Percentiles rank a stretch among this genome's conserved stretches.
These are phyloP conservation scores for Pugionium cornutum DNA, from an alignment of 345 rosid genomes.

Conservation along the genomic window DNA sequence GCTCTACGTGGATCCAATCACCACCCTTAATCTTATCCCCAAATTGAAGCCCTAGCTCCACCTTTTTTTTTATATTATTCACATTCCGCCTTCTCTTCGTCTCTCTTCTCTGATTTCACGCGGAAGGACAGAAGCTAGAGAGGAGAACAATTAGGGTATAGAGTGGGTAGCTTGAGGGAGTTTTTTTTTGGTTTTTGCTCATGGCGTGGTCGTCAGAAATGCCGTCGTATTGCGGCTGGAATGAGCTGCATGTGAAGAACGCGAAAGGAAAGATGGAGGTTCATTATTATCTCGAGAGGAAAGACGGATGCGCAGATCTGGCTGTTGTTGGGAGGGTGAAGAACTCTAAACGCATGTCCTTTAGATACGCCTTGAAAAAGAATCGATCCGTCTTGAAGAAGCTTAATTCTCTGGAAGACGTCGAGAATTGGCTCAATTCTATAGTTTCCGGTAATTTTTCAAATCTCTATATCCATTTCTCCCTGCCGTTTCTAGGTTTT, in stretches of 20 bases:
- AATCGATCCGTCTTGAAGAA: slow-evolving; percentile 43
- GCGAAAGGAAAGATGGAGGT: slow-evolving; percentile 61
- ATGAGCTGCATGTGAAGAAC: slow-evolving; percentile 55
- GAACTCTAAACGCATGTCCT: slow-evolving; percentile 57
- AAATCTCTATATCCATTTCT: not conserved
- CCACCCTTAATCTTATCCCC: slow-evolving; percentile 54
- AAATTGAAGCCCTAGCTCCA: slow-evolving; percentile 49
- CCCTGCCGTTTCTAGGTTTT: not conserved
- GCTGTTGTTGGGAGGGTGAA: slow-evolving; percentile 69
- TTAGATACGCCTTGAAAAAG: slow-evolving; percentile 43
- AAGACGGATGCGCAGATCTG: slow-evolving; percentile 61
- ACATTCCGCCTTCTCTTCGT: slow-evolving; percentile 12
- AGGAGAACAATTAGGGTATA: slow-evolving; percentile 17
- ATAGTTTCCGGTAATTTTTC: slow-evolving; percentile 58
- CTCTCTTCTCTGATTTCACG: slow-evolving; percentile 6
- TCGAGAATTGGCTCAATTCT: slow-evolving; percentile 64
- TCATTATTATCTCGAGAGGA: slow-evolving; percentile 61
- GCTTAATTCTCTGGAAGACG: slow-evolving; percentile 60
- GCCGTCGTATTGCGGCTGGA: slow-evolving; percentile 66
- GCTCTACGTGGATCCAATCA: slow-evolving; percentile 50
- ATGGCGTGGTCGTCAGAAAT: slow-evolving; percentile 42
- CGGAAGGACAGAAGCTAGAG: not conserved
- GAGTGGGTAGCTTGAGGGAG: slow-evolving; percentile 24
- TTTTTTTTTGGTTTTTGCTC: not conserved
- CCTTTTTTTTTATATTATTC: slow-evolving; percentile 17